These are phyloP conservation scores for Abrus pulchellus DNA, from an alignment of 306 rosid species.

Conservation along the genomic window DNA sequence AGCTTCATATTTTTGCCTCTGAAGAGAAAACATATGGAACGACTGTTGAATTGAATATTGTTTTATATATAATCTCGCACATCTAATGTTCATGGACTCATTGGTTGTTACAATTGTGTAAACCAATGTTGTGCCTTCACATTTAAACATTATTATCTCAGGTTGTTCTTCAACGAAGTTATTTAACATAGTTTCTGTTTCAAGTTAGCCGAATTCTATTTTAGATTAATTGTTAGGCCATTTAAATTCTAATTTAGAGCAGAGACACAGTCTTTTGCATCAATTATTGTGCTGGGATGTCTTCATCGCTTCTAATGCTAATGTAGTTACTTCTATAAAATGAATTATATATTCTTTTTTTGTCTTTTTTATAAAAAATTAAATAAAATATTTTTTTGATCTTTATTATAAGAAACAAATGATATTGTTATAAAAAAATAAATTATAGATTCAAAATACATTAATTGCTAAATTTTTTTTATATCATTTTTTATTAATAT, in stretches of 20 bases:
- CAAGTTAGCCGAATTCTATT: background rate
- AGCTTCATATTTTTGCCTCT: constrained; percentile 18
- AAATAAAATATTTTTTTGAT: no score
- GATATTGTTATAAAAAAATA: no score
- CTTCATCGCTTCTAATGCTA: background rate
- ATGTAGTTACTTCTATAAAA: background rate
- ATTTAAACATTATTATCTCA: background rate
- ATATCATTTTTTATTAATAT: no score
- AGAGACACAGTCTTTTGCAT: background rate
- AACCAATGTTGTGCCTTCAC: background rate
- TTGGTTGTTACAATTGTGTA: background rate
- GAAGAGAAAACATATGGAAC: background rate
- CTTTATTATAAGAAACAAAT: no score
- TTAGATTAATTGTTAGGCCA: background rate
- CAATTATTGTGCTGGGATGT: background rate
- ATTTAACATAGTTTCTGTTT: background rate
- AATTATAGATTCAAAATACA: no score
- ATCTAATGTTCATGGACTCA: background rate
- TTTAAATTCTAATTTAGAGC: background rate
- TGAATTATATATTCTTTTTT: no score
- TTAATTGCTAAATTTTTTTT: no score
- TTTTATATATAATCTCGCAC: constrained; percentile 14
- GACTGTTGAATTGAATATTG: background rate
- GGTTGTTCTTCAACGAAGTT: background rate
- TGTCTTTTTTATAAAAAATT: no score